Evolutionary conservation across 306 rosid species (phyloP).

Genomic region (Inga oerstediana): DNA sequence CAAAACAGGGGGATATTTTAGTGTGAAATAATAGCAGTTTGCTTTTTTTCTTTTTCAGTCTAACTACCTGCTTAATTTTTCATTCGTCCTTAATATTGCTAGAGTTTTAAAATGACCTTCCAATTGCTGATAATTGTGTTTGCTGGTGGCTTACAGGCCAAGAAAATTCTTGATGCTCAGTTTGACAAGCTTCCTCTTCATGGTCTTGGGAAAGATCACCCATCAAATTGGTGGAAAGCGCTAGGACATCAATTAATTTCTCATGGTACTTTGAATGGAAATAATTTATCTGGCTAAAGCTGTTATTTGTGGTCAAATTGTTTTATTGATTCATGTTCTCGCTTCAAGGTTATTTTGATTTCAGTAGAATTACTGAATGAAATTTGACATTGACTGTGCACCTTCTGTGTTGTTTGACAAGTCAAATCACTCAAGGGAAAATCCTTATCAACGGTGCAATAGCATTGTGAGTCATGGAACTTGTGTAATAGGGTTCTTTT

Average conservation of each 20-base stretch:
- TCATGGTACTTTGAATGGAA: constrained; percentile 54
- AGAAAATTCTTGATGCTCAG: constrained; percentile 62
- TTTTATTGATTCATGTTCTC: constrained; percentile 9
- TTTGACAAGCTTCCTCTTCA: constrained; percentile 90
- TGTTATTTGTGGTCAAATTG: constrained; percentile 18
- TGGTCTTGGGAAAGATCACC: constrained; percentile 80
- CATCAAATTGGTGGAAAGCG: constrained; percentile 93
- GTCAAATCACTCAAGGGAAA: constrained; percentile 22
- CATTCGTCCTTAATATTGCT: constrained; percentile 23
- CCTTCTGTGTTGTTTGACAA: constrained; percentile 15
- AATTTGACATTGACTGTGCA: constrained; percentile 21
- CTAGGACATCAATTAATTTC: constrained; percentile 70
- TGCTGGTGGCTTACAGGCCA: constrained; percentile 61
- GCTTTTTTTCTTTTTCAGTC: background rate
- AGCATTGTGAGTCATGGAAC: constrained; percentile 4
- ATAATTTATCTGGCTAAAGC: constrained; percentile 17
- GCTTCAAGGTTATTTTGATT: constrained; percentile 28
- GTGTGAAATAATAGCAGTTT: background rate
- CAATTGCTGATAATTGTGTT: constrained; percentile 39
- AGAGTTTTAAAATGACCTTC: constrained; percentile 27
- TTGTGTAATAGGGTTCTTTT: background rate
- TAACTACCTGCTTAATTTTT: constrained; percentile 10
- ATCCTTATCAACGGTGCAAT: background rate
- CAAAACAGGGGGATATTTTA: constrained; percentile 14
- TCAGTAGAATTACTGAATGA: constrained; percentile 19